These are phyloP conservation scores for Termitomyces sp. DNA, from an alignment of 768 basidiomycete species.

Conservation along the genomic window DNA sequence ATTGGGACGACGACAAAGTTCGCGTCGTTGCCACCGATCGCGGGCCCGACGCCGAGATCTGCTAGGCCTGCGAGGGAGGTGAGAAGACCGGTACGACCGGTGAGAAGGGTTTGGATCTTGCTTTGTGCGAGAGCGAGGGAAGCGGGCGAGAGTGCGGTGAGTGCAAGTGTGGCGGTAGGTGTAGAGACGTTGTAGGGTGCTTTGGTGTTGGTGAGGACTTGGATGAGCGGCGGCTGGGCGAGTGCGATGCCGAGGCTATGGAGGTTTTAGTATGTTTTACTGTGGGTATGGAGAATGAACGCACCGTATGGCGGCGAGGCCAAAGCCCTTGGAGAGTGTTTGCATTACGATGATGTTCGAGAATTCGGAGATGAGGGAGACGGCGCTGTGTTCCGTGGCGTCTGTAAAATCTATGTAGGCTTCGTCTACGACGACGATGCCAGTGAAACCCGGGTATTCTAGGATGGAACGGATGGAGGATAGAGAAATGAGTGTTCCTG, in stretches of 20 bases:
- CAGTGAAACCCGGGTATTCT: conserved; percentile 78
- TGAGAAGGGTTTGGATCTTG: conserved; percentile 54
- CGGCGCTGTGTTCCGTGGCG: conserved; percentile 49
- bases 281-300: conserved; percentile 15
- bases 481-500: conserved; percentile 81
- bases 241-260: conserved; percentile 82
- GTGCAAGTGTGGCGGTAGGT: conserved; percentile 80
- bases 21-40: conserved; percentile 79
- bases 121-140: conserved; percentile 59
- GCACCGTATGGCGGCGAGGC: conserved; percentile 90
- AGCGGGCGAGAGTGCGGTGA: conserved; percentile 64
- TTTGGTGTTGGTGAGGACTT: conserved; percentile 90
- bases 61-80: conserved; percentile 32
- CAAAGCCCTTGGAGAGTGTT: conserved; percentile 94
- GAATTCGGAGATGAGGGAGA: conserved; percentile 69
- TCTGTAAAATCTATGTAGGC: conserved; percentile 95
- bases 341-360: conserved; percentile 93
- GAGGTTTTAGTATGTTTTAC: background rate
- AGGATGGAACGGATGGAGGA: conserved; percentile 61
- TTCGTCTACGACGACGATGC: conserved; percentile 92
- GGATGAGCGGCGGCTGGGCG: conserved; percentile 85
- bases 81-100: conserved; percentile 53
- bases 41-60: conserved; percentile 50
- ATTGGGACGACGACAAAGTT: conserved; percentile 89
- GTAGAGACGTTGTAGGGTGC: conserved; percentile 96